Base-by-base conservation (phyloP, 164 flowering plant species). In the Houttuynia cordata region DNA sequence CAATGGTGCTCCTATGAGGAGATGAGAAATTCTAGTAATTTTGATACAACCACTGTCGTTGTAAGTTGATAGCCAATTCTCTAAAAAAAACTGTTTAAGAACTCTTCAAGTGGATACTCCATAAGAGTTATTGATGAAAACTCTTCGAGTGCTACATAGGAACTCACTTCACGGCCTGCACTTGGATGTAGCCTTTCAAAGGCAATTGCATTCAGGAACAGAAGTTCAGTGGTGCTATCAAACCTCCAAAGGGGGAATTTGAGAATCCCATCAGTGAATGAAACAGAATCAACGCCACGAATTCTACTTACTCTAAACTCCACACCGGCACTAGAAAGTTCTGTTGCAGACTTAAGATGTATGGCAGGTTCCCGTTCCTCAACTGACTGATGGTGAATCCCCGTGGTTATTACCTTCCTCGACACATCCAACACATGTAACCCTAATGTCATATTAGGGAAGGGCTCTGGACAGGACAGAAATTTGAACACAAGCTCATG, bases 101-200 rank as follows among this genome's bases (percentile, higher is more conserved):
- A n/a, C n/a, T n/a, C n/a, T n/a, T n/a, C n/a, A n/a, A n/a, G n/a
- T n/a, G n/a, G n/a, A n/a, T n/a, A n/a, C n/a, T n/a, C n/a, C n/a
- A n/a, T n/a, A n/a, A n/a, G n/a, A n/a, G n/a, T n/a, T n/a, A n/a
- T n/a, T n/a, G n/a, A n/a, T n/a, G n/a, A n/a, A n/a, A n/a, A n/a
- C n/a, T n/a, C n/a, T n/a, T n/a, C n/a, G 59, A 57, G 30, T 25
- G 15, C 59, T 13, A 57, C 39, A 37, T 25, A 57, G 19, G 59
- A 19, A 13, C 39, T 57, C 39, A 57, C 39, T 34, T 57, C 59
- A 10, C 39, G 59, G 21, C 39, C 14, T 10, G 39, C 21, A 14
- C 41, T 30, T 7, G 59, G 39, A n/a, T 57, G 59, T 3, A 57
- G 59, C 9, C 59, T 17, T 34, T 57, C 59, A 17, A 57, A 57